These are phyloP conservation scores for Globisporangium solare DNA, from an alignment of 352 stramenopile genomes.

Conservation along the genomic window DNA sequence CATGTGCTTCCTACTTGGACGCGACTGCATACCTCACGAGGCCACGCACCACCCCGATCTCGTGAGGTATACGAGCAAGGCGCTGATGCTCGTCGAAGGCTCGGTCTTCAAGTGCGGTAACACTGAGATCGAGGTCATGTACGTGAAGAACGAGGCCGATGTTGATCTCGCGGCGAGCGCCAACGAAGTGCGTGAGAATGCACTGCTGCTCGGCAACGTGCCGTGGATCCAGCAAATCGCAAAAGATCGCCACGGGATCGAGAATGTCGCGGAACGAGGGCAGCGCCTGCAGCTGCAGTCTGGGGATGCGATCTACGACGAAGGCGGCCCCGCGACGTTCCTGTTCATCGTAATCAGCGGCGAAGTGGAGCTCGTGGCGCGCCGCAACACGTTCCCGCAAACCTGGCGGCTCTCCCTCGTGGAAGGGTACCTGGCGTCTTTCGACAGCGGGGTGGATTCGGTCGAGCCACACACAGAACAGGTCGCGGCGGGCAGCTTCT, in stretches of 20 bases:
- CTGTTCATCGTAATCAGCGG: conserved; percentile 62
- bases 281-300: conserved; percentile 35
- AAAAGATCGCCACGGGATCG: conserved; percentile 34
- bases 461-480: conserved; percentile 21
- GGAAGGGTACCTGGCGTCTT: conserved; percentile 9
- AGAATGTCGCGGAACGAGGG: conserved; percentile 41
- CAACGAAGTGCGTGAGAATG: conserved; percentile 43
- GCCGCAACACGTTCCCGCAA: conserved; percentile 7
- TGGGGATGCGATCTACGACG: conserved; percentile 53
- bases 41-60: conserved; percentile 29
- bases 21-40: conserved; percentile 38
- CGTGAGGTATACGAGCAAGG: conserved; percentile 62
- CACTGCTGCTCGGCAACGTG: conserved; percentile 36
- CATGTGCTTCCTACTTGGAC: conserved; percentile 66
- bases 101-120: conserved; percentile 60
- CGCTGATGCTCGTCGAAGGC: conserved; percentile 62
- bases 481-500: conserved; percentile 45
- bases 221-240: conserved; percentile 62
- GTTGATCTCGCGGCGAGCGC: conserved; percentile 12
- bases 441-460: neutral
- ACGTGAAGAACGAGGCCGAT: conserved; percentile 30
- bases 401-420: conserved; percentile 13
- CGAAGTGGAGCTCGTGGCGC: conserved; percentile 30
- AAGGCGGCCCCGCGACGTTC: conserved; percentile 52
- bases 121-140: conserved; percentile 59